phyloP scores from a whole-genome alignment of 2,329 filamentous ascomycete species.

The Orbilia javanica region DNA sequence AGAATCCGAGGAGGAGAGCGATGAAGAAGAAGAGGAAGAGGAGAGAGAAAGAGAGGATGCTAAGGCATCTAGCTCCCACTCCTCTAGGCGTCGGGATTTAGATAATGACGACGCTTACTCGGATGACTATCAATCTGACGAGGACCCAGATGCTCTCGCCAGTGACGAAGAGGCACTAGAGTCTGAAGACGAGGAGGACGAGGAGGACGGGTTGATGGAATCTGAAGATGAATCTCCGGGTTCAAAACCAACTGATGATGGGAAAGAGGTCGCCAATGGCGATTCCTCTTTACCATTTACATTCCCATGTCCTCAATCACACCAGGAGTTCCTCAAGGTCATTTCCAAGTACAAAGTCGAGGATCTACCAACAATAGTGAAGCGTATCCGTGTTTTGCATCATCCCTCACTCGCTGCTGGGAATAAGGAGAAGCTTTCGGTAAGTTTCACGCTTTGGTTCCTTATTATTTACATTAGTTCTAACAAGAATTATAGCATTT shows the following conservation, averaged over 20 bases:
- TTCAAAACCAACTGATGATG: slow-evolving; percentile 68
- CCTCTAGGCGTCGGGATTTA: slow-evolving; percentile 71
- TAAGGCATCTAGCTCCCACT: slow-evolving; percentile 63
- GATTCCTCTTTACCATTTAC: slow-evolving; percentile 79
- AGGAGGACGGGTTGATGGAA: slow-evolving; percentile 73
- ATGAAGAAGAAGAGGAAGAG: slow-evolving; percentile 64
- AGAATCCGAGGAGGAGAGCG: slow-evolving; percentile 55
- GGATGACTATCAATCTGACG: slow-evolving; percentile 67
- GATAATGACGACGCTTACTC: slow-evolving; percentile 70
- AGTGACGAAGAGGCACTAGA: slow-evolving; percentile 66
- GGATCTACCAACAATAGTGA: slow-evolving; percentile 82
- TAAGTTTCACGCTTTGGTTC: slow-evolving; percentile 65
- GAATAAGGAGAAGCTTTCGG: slow-evolving; percentile 85
- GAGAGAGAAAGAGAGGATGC: slow-evolving; percentile 71
- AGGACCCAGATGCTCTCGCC: slow-evolving; percentile 67
- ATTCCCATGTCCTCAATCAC: slow-evolving; percentile 84
- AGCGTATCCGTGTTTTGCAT: slow-evolving; percentile 90
- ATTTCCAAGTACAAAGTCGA: slow-evolving; percentile 73
- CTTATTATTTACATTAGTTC: slow-evolving; percentile 51
- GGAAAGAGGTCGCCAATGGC: slow-evolving; percentile 65
- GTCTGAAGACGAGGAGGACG: slow-evolving; percentile 77
- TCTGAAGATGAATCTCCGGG: slow-evolving; percentile 71
- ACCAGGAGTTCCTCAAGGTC: slow-evolving; percentile 78
- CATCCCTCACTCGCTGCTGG: slow-evolving; percentile 85
- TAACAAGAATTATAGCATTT: slow-evolving; percentile 63